Evolutionary conservation across 805 yeast species (phyloP).

Genomic region (Candida incommunis): DNA sequence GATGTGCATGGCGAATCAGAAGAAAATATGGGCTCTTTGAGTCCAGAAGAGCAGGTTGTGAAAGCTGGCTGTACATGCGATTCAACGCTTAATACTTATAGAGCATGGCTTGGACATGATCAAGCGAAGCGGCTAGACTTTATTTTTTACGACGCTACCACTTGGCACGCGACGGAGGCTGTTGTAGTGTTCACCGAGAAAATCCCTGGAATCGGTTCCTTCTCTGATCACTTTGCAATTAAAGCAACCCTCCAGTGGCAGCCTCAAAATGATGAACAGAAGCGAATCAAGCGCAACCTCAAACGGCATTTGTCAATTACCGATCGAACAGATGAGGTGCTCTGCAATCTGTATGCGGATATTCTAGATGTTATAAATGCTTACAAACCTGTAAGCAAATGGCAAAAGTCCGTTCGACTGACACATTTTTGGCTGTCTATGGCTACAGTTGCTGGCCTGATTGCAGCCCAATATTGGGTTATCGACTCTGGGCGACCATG

Average conservation of each 20-base stretch:
- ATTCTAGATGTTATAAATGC: conserved; percentile 32
- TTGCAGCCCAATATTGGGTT: conserved; percentile 46
- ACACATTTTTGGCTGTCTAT: conserved; percentile 49
- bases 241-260: conserved; percentile 14
- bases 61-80: conserved; percentile 85
- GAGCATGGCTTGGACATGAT: conserved; percentile 33
- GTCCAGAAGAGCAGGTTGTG: conserved; percentile 48
- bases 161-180: conserved; percentile 44
- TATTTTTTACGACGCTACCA: conserved; percentile 54
- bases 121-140: conserved; percentile 88
- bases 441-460: conserved; percentile 35
- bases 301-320: background rate
- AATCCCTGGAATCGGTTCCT: conserved; percentile 56
- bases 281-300: background rate
- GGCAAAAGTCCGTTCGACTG: conserved; percentile 54
- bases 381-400: conserved; percentile 38
- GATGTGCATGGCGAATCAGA: conserved; percentile 36
- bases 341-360: conserved; percentile 28
- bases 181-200: conserved; percentile 60
- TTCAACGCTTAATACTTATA: conserved; percentile 77
- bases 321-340: conserved; percentile 2
- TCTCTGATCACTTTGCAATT: conserved; percentile 84
- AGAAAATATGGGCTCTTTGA: conserved; percentile 29
- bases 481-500: conserved; percentile 37
- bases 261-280: background rate